These are phyloP conservation scores for Didymella pinodella DNA, from an alignment of 2,329 filamentous ascomycete genomes.

Conservation along the genomic window DNA sequence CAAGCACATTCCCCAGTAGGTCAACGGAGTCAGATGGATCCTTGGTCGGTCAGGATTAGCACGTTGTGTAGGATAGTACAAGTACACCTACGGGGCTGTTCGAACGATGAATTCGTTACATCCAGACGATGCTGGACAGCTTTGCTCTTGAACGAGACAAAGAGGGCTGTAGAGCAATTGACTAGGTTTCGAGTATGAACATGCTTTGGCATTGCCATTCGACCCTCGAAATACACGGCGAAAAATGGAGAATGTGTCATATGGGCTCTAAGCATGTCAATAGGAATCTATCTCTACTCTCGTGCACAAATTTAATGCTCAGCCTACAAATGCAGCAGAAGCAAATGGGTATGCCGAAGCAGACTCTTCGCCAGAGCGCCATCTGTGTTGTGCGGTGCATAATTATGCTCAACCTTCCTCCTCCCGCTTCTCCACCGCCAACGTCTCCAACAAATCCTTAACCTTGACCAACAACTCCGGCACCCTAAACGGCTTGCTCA, in stretches of 20 bases:
- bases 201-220: too few relatives aligned
- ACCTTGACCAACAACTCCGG: conserved; percentile 44
- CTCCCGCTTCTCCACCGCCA: conserved; percentile 7
- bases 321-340: not conserved
- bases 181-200: too few relatives aligned
- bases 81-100: too few relatives aligned
- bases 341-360: conserved; percentile 3
- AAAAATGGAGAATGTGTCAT: not conserved
- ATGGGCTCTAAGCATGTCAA: not conserved
- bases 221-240: not conserved
- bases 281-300: not conserved
- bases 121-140: too few relatives aligned
- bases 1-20: too few relatives aligned
- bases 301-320: conserved; percentile 2
- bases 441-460: conserved; percentile 26
- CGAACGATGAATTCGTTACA: too few relatives aligned
- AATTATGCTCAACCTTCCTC: not conserved
- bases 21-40: too few relatives aligned
- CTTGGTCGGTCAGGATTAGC: too few relatives aligned
- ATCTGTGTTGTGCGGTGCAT: not conserved
- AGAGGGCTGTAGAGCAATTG: too few relatives aligned
- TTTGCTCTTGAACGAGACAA: too few relatives aligned
- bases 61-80: too few relatives aligned
- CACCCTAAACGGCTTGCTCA: conserved; percentile 48
- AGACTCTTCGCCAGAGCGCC: conserved; percentile 2